phyloP scores from a whole-genome alignment of 495 filamentous ascomycete species.

The Clavariopsis aquatica region DNA sequence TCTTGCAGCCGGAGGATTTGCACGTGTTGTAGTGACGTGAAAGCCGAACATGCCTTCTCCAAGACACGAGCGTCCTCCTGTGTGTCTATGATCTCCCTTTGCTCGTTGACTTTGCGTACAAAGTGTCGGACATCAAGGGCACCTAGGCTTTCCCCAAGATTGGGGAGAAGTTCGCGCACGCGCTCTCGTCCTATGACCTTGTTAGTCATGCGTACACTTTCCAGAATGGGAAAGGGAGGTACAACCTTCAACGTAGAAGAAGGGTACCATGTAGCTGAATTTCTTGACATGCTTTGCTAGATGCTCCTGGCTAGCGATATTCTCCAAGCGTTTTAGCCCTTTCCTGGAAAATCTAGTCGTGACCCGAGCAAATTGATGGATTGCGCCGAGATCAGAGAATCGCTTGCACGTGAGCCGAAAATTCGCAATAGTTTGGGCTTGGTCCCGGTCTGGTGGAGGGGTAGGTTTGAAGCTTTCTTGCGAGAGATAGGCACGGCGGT shows the following conservation, averaged over 20 bases:
- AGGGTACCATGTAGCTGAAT: conserved; percentile 72
- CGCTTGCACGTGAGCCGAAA: conserved; percentile 63
- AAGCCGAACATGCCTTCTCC: conserved; percentile 57
- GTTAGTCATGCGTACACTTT: conserved; percentile 33
- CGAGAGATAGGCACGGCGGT: conserved; percentile 55
- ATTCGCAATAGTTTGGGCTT: conserved; percentile 49
- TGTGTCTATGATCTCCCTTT: conserved; percentile 47
- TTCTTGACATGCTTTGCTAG: conserved; percentile 64
- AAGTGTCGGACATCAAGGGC: conserved; percentile 46
- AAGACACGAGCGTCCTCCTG: conserved; percentile 52
- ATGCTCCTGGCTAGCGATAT: conserved; percentile 51
- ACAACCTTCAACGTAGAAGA: conserved; percentile 58
- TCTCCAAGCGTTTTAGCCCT: conserved; percentile 60
- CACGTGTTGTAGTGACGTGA: conserved; percentile 63
- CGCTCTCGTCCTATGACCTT: conserved; percentile 42
- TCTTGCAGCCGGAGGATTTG: conserved; percentile 67
- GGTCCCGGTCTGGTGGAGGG: conserved; percentile 47
- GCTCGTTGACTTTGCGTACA: conserved; percentile 48
- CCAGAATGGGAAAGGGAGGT: conserved; percentile 25
- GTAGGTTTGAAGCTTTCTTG: conserved; percentile 57
- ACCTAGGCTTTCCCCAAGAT: conserved; percentile 36
- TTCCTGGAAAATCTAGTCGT: conserved; percentile 60
- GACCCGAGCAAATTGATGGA: conserved; percentile 62
- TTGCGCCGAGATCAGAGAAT: conserved; percentile 62
- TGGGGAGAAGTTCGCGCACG: conserved; percentile 42